phyloP scores from a whole-genome alignment of 2,329 filamentous ascomycete genomes.

The Tolypocladium ovalisporum region DNA sequence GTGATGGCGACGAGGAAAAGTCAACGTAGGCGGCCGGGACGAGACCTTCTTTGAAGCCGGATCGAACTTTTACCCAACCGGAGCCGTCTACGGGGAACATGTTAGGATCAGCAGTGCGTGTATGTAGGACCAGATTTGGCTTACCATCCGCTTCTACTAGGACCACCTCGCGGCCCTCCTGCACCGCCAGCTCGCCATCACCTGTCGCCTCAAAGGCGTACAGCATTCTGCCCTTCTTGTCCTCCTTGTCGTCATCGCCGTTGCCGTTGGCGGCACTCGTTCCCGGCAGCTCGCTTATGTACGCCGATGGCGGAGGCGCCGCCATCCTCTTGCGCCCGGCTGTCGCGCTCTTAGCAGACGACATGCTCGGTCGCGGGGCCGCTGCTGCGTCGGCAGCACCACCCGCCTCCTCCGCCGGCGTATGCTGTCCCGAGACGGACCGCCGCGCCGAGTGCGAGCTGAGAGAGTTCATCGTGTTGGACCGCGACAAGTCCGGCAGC shows the following conservation, averaged over 20 bases:
- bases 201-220: constrained; percentile 75
- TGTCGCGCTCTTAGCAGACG: constrained; percentile 17
- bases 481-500: constrained; percentile 58
- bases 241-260: constrained; percentile 15
- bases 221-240: constrained; percentile 73
- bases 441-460: constrained; percentile 74
- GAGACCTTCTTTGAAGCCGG: constrained; percentile 66
- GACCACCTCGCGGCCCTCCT: constrained; percentile 66
- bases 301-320: constrained; percentile 76
- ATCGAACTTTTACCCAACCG: constrained; percentile 81
- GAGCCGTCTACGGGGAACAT: constrained; percentile 62
- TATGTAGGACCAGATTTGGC: constrained; percentile 13
- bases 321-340: constrained; percentile 55
- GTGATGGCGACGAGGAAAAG: constrained; percentile 28
- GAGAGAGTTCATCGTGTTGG: constrained; percentile 82
- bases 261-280: constrained; percentile 31
- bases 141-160: constrained; percentile 83
- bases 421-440: constrained; percentile 33
- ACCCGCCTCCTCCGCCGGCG: constrained; percentile 38
- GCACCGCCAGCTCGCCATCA: constrained; percentile 70
- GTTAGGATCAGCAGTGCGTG: not conserved
- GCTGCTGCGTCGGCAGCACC: constrained; percentile 10
- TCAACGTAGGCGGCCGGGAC: constrained; percentile 85
- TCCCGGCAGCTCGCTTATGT: constrained; percentile 59
- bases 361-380: constrained; percentile 14